phyloP scores from a whole-genome alignment of 129 eudicot genomes.

The Flaveria bidentis region DNA sequence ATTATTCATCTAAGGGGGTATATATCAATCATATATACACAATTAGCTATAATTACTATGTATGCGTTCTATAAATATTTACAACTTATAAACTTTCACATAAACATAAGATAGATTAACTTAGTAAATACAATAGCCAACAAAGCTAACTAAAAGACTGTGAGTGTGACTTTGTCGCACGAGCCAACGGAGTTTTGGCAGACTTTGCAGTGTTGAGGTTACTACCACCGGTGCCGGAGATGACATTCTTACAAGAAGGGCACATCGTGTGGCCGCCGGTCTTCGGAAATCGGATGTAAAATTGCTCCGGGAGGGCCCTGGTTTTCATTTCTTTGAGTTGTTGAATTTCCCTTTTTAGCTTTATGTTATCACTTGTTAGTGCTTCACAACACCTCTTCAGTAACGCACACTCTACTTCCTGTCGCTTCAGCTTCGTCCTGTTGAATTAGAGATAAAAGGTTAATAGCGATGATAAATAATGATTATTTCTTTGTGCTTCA shows the following conservation, averaged over 20 bases:
- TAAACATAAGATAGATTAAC: neutral
- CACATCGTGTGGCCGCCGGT: slow-evolving; percentile 44
- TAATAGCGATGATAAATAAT: no score
- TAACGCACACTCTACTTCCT: slow-evolving; percentile 51
- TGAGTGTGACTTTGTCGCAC: slow-evolving; percentile 33
- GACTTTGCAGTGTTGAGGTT: neutral
- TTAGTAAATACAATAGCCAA: neutral
- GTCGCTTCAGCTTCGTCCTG: slow-evolving; percentile 67
- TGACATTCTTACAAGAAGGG: slow-evolving; percentile 49
- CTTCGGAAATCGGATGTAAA: slow-evolving; percentile 41
- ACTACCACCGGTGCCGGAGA: slow-evolving; percentile 4
- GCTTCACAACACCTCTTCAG: slow-evolving; percentile 49
- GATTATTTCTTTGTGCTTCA: no score
- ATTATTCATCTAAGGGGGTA: no score
- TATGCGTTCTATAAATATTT: neutral
- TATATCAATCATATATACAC: no score
- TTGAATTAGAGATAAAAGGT: neutral
- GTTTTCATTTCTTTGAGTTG: slow-evolving; percentile 39
- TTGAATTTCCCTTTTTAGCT: slow-evolving; percentile 47
- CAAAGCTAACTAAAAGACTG: slow-evolving; percentile 33
- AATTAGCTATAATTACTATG: no score
- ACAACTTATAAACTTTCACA: neutral
- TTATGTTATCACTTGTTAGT: slow-evolving; percentile 46
- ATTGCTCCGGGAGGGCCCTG: neutral
- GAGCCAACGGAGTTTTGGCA: slow-evolving; percentile 11